A percentile compares a stretch with the other conserved stretches of the same genome.
Evolutionary conservation across 345 rosid genomes (phyloP).

Genomic region (Gossypium rotundifolium): DNA sequence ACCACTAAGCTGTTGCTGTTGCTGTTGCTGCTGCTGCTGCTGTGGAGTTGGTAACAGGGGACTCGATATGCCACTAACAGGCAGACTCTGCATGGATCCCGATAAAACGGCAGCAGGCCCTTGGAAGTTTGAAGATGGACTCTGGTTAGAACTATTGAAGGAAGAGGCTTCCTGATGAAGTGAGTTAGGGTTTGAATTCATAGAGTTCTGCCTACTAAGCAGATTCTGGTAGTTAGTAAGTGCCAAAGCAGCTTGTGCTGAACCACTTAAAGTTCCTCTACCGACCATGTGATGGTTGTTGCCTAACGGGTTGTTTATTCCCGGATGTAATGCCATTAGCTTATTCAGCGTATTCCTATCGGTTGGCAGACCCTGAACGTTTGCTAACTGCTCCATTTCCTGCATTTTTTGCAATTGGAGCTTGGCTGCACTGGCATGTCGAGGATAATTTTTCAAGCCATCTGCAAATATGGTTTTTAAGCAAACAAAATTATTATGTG

Average conservation of each 20-base stretch:
- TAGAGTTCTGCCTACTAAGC: conserved; percentile 73
- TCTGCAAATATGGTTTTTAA: conserved; percentile 43
- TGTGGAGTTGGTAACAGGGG: conserved; percentile 42
- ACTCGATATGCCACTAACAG: conserved; percentile 42
- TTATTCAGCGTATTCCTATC: conserved; percentile 79
- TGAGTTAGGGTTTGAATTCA: conserved; percentile 54
- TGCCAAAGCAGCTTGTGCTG: conserved; percentile 82
- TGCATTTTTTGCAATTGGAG: conserved; percentile 74
- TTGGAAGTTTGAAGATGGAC: conserved; percentile 62
- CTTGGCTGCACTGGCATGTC: conserved; percentile 47
- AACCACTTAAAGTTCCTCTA: conserved; percentile 59
- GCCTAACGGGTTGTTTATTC: conserved; percentile 46
- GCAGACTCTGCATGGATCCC: conserved; percentile 61
- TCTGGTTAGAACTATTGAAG: conserved; percentile 48
- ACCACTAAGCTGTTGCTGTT: conserved; percentile 25
- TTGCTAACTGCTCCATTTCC: conserved; percentile 80
- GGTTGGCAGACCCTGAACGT: conserved; percentile 69
- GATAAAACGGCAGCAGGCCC: conserved; percentile 41
- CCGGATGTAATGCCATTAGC: conserved; percentile 63
- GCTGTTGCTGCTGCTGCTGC: conserved; percentile 45
- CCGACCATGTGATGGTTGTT: conserved; percentile 42
- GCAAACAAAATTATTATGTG: background rate
- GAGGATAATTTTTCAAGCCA: conserved; percentile 80
- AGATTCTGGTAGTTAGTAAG: conserved; percentile 68
- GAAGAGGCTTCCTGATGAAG: conserved; percentile 62